These are phyloP conservation scores for Neophaeococcomyces mojaviensis DNA, from an alignment of 2,329 filamentous ascomycete species.

Conservation along the genomic window DNA sequence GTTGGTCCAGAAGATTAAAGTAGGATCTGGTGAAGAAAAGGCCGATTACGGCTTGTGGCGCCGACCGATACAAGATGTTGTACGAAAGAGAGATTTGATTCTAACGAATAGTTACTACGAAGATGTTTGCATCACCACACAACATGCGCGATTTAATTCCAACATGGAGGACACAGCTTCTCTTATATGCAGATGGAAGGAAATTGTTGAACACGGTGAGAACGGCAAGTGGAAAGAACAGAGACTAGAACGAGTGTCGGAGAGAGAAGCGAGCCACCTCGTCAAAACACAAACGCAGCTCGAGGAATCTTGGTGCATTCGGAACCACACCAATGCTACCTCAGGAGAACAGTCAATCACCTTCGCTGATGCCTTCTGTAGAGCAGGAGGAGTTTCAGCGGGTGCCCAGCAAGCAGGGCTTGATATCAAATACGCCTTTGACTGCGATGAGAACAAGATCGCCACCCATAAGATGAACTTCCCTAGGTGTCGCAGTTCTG, in stretches of 20 bases:
- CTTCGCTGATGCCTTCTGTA: constrained; percentile 64
- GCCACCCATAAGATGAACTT: constrained; percentile 56
- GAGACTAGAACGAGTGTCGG: constrained; percentile 41
- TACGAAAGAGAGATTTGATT: not conserved
- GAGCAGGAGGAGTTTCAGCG: constrained; percentile 62
- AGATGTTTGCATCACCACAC: not conserved
- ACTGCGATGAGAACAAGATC: constrained; percentile 52
- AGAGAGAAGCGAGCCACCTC: not conserved
- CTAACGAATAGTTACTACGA: constrained; percentile 2
- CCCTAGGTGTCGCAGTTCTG: constrained; percentile 16
- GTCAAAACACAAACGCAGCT: not conserved
- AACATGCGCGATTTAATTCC: not conserved
- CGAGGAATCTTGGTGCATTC: too few relatives aligned
- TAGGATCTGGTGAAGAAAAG: not conserved
- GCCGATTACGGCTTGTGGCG: constrained; percentile 1
- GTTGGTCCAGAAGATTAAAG: constrained; percentile 3
- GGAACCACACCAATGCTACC: too few relatives aligned
- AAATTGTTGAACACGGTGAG: not conserved
- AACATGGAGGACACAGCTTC: not conserved
- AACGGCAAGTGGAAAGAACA: constrained; percentile 5
- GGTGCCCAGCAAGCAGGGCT: constrained; percentile 57
- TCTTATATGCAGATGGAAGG: not conserved
- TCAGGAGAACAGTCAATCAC: too few relatives aligned
- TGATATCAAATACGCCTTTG: constrained; percentile 54
- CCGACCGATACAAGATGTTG: not conserved